Evolutionary conservation across 164 flowering plant genomes (phyloP).

Genomic region (Pachysandra terminalis): DNA sequence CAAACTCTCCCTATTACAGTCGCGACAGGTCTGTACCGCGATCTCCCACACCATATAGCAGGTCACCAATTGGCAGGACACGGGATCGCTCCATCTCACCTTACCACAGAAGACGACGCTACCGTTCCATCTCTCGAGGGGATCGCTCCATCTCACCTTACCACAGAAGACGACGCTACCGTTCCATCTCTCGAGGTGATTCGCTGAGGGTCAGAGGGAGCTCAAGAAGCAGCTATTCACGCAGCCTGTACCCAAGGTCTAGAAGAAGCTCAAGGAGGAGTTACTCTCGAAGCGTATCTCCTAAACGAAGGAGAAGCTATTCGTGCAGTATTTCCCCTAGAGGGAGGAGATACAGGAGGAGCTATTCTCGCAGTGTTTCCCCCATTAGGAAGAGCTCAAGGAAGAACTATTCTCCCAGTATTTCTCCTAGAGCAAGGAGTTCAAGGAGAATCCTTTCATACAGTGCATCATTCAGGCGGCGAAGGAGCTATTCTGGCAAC

Average conservation of each 20-base stretch:
- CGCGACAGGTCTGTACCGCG: slow-evolving; percentile 31
- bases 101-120: slow-evolving; percentile 22
- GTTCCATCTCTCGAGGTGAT: slow-evolving; percentile 21
- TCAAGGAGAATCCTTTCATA: not conserved
- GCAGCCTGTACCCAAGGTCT: slow-evolving; percentile 11
- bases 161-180: slow-evolving; percentile 22
- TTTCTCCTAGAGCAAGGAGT: not conserved
- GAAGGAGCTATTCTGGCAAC: too few relatives aligned
- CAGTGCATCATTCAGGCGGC: not conserved
- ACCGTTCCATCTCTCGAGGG: slow-evolving; percentile 22
- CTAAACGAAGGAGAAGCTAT: slow-evolving; percentile 13
- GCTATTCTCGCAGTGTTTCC: slow-evolving; percentile 1
- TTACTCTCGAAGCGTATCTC: slow-evolving; percentile 23
- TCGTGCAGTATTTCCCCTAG: slow-evolving; percentile 31
- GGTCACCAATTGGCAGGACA: slow-evolving; percentile 37
- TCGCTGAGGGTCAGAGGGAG: slow-evolving; percentile 15
- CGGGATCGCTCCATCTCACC: slow-evolving; percentile 13
- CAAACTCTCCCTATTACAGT: slow-evolving; percentile 30
- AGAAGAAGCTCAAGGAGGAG: slow-evolving; percentile 23
- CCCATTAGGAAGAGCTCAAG: slow-evolving; percentile 3
- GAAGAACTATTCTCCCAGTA: not conserved
- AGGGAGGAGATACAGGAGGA: slow-evolving; percentile 16
- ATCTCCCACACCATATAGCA: slow-evolving; percentile 33
- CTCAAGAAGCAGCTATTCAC: slow-evolving; percentile 17
- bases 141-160: slow-evolving; percentile 10